phyloP scores from a whole-genome alignment of 2,329 filamentous ascomycete genomes.

The Purpureocillium takamizusanense region DNA sequence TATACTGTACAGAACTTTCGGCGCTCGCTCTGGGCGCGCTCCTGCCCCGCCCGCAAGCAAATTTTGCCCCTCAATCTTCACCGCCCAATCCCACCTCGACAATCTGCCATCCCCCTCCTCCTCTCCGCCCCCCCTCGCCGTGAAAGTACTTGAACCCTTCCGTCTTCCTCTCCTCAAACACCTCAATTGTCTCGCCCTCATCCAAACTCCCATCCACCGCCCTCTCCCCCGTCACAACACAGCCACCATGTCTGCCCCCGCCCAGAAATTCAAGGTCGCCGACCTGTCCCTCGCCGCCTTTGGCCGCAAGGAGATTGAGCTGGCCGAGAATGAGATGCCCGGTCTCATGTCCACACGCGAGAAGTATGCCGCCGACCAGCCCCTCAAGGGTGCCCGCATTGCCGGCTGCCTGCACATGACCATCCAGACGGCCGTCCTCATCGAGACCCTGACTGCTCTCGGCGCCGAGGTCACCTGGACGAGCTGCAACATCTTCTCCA shows the following conservation, averaged over 20 bases:
- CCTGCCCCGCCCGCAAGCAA: conserved; percentile 3
- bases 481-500: conserved; percentile 99
- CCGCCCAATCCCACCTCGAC: conserved; percentile 7
- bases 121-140: conserved; percentile 2
- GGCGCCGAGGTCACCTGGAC: conserved; percentile 99
- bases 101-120: conserved; percentile 1
- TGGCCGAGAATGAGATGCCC: conserved; percentile 95
- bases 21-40: neutral
- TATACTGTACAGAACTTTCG: neutral
- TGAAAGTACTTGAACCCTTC: conserved; percentile 10
- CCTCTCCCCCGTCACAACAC: conserved; percentile 9
- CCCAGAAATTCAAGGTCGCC: conserved; percentile 94
- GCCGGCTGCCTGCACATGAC: conserved; percentile 99
- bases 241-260: conserved; percentile 63
- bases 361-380: conserved; percentile 91
- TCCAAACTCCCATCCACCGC: conserved; percentile 8
- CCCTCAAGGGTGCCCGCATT: conserved; percentile 87
- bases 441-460: conserved; percentile 90
- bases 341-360: conserved; percentile 90
- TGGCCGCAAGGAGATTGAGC: conserved; percentile 97
- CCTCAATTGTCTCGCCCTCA: conserved; percentile 5
- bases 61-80: conserved; percentile 7
- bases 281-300: conserved; percentile 97
- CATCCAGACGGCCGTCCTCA: conserved; percentile 98
- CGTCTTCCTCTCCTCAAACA: conserved; percentile 10